A percentile compares a stretch with the other conserved stretches of the same genome.
These are phyloP conservation scores for Scedosporium apiospermum DNA, from an alignment of 2,329 filamentous ascomycete genomes.

Conservation along the genomic window DNA sequence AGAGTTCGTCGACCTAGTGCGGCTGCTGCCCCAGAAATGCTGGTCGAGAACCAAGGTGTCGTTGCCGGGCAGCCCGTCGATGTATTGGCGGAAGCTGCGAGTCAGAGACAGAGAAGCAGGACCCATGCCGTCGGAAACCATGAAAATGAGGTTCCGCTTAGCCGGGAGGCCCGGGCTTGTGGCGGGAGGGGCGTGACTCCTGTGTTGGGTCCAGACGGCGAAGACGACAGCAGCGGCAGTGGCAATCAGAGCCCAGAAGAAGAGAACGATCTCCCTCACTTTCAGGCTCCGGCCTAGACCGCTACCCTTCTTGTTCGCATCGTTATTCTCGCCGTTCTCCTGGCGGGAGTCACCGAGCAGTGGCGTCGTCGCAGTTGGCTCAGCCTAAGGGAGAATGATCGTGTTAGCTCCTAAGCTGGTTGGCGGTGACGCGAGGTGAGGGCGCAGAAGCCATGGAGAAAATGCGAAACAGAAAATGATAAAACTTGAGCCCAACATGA, in stretches of 20 bases:
- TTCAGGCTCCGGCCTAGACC: conserved; percentile 18
- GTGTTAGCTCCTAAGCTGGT: background rate
- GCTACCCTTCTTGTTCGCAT: conserved; percentile 16
- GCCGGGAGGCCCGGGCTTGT: conserved; percentile 12
- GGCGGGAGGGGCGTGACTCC: conserved; percentile 21
- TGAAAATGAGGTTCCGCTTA: conserved; percentile 94
- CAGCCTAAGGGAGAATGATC: background rate
- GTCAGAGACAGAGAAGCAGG: conserved; percentile 84
- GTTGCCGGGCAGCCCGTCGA: conserved; percentile 60
- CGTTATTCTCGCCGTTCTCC: conserved; percentile 20
- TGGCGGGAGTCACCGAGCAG: conserved; percentile 13
- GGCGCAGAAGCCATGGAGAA: background rate
- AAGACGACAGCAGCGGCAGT: conserved; percentile 71
- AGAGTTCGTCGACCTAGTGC: conserved; percentile 75
- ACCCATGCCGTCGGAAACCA: conserved; percentile 99
- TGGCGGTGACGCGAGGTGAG: too few relatives aligned
- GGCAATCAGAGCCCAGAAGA: conserved; percentile 74
- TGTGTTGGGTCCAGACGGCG: conserved; percentile 68
- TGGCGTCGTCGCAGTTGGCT: background rate
- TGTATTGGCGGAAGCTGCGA: conserved; percentile 73
- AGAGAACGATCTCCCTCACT: conserved; percentile 63
- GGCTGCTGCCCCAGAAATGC: conserved; percentile 82
- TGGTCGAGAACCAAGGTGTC: conserved; percentile 74
- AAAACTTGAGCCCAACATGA: background rate
- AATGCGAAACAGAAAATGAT: background rate